Evolutionary conservation across 208 protist genomes (phyloP).

Genomic region (Trypanosoma lewisi): DNA sequence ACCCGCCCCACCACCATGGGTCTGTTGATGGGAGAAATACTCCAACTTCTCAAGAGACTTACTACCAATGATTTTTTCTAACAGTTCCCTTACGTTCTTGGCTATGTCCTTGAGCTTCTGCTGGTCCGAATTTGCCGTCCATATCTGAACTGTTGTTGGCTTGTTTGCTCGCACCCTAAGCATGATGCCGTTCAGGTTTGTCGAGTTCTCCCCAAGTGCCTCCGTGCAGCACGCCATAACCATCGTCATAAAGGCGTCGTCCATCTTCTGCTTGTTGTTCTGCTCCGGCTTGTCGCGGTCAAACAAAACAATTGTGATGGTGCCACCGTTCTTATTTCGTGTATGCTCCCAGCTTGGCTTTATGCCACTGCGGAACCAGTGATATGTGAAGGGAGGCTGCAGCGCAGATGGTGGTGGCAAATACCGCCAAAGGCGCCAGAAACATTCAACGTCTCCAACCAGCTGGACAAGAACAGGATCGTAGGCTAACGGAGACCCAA

Average conservation of each 20-base stretch:
- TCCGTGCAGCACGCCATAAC: constrained; percentile 68
- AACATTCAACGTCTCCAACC: constrained; percentile 68
- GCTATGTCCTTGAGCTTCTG: constrained; percentile 61
- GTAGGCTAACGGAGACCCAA: constrained; percentile 31
- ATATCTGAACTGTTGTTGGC: constrained; percentile 74
- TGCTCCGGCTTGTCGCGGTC: constrained; percentile 76
- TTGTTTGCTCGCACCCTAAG: constrained; percentile 82
- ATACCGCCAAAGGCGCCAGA: constrained; percentile 84
- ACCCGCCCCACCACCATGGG: constrained; percentile 30
- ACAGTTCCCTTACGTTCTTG: constrained; percentile 54
- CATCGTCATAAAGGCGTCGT: constrained; percentile 83
- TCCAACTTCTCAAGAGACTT: constrained; percentile 82
- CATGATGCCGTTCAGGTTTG: constrained; percentile 80
- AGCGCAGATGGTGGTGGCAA: constrained; percentile 60
- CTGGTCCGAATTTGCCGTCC: constrained; percentile 70
- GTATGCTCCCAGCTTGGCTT: constrained; percentile 84
- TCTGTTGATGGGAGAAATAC: constrained; percentile 80
- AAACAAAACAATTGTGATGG: constrained; percentile 75
- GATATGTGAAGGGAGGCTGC: constrained; percentile 73
- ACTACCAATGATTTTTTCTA: constrained; percentile 66
- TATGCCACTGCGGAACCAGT: constrained; percentile 83
- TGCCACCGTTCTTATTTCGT: constrained; percentile 83
- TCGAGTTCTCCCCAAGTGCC: constrained; percentile 64
- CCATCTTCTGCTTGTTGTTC: constrained; percentile 71
- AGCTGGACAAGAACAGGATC: constrained; percentile 72